Evolutionary conservation across 225 moss, liverwort and hornwort genomes (phyloP), one percentile per base, ranked within the genome.

Genomic region (Neckera pumila): DNA sequence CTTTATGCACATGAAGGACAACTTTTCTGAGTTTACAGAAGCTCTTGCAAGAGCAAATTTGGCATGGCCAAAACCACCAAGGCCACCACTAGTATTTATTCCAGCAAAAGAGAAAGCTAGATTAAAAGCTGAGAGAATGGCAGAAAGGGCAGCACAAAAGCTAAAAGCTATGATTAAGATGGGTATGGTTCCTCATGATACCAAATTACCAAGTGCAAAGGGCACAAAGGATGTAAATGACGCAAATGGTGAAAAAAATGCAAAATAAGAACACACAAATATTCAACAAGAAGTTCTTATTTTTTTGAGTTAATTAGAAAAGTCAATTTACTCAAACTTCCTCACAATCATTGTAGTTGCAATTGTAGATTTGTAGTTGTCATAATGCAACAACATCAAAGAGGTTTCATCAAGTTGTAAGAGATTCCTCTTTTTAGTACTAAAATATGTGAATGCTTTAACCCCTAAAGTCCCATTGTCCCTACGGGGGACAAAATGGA

Each of bases 51-150:
- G 75, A 75, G 66, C 84, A 26, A 92, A 84, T 43, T 6, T 85
- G 59, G 86, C 90, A 49, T 88, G 88, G 88, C 92, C 92, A 17
- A 92, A 86, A n/a, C 63, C 87, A 20, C 88, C 86, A 57, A 79
- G 84, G 58, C 74, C 79, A 18, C 64, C 85, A 9, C 57, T 83
- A 17, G 58, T 79, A 6, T 87, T 84, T 64, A 80, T 92, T 43
- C 77, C 83, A 7, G 66, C 83, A 6, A 90, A 90, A 72, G 92
- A 92, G 5, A 92, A 90, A 67, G 88, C 88, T 13, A 83, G 83
- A 80, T 75, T 88, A 31, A 92, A 87, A 86, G 88, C 62, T 19
- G 36, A 90, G 17, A 76, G 64, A 6, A 83, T 88, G 85, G 91
- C 83, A 4, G 7, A 45, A 69, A 86, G n/a, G 74, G 63, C 70